Evolutionary conservation across 2,329 filamentous ascomycete species (phyloP), one percentile per base, ranked within the genome.

Genomic region (Microcyclosporella mali): DNA sequence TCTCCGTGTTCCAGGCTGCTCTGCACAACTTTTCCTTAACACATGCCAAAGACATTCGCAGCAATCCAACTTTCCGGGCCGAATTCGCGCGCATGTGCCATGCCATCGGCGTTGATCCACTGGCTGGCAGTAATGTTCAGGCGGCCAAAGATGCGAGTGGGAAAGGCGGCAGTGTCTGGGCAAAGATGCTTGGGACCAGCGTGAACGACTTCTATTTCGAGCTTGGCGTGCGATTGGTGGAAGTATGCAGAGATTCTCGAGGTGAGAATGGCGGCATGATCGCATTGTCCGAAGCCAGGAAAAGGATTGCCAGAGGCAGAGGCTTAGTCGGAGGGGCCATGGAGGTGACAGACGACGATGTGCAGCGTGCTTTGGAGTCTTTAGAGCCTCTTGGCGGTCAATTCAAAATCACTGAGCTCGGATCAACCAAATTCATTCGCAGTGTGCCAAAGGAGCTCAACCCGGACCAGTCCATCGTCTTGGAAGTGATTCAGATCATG

Each of bases 191-290:
- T 15, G 92, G 92, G 21, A 80, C 85, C 46, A 88, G 82, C 57
- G 89, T 98, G 55, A 94, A 95, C 63, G 92, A 98, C 66, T 98
- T 98, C 63, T 98, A 97, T 70, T 97, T 97, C 66, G 90, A 94
- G 70, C 79, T 98, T 34, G 92, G 88, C 1, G 90, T 97, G n/a
- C 78, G 87, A 37, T 85, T 97, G 1, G 92, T 98, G 4, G 90
- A 97, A 66, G 81, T 95, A 6, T 98, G 92, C 62, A 76, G 88
- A 4, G 80, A 83, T 40, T 95, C 88, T 33, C 75, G 92, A 40
- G 79, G 78, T 3, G 90, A 95, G 67, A 98, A 98, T 63, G 92
- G 92, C 6, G 92, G 92, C 0, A 71, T 98, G 57, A 87, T 98
- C 40, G 85, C 85, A 9, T 77, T 97, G 14, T 72, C 78, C 33